These are phyloP conservation scores for Pythium monospermum DNA, from an alignment of 352 stramenopile genomes.

Conservation along the genomic window DNA sequence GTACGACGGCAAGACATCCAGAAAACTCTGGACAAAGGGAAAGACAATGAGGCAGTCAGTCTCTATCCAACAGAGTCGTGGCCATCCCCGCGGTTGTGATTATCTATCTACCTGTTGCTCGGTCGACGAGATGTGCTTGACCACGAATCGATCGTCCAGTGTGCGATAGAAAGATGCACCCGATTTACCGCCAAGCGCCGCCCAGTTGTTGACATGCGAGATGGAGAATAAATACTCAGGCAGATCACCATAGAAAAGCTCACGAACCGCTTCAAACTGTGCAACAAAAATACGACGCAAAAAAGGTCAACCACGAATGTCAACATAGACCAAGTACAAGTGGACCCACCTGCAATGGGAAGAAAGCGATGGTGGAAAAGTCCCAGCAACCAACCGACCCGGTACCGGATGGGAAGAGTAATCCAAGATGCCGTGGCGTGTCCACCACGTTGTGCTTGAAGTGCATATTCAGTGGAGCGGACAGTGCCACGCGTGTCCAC, in stretches of 20 bases:
- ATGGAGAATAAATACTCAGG: slow-evolving; percentile 78
- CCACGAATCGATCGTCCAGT: slow-evolving; percentile 95
- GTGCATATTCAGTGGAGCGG: slow-evolving; percentile 40
- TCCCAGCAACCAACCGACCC: slow-evolving; percentile 48
- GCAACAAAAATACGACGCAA: slow-evolving; percentile 1
- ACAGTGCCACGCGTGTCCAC: slow-evolving; percentile 59
- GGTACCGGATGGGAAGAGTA: slow-evolving; percentile 35
- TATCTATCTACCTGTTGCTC: slow-evolving; percentile 93
- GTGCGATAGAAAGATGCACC: slow-evolving; percentile 95
- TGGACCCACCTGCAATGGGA: slow-evolving; percentile 59
- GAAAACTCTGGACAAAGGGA: slow-evolving; percentile 50
- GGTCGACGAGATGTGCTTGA: slow-evolving; percentile 97
- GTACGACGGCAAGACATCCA: slow-evolving; percentile 83
- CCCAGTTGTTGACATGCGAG: slow-evolving; percentile 82
- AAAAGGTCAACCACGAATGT: not conserved
- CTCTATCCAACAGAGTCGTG: not conserved
- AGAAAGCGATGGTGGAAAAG: slow-evolving; percentile 69
- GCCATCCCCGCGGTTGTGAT: not conserved
- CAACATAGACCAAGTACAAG: not conserved
- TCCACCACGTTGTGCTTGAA: slow-evolving; percentile 65
- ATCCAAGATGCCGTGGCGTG: slow-evolving; percentile 53
- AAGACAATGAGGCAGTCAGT: slow-evolving; percentile 14
- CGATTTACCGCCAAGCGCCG: slow-evolving; percentile 96
- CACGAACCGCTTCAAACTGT: slow-evolving; percentile 91
- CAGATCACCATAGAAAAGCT: slow-evolving; percentile 79